Evolutionary conservation across 163 green algal species (phyloP), one percentile per base, ranked within the genome.

Genomic region (Smithsoniella earleae): DNA sequence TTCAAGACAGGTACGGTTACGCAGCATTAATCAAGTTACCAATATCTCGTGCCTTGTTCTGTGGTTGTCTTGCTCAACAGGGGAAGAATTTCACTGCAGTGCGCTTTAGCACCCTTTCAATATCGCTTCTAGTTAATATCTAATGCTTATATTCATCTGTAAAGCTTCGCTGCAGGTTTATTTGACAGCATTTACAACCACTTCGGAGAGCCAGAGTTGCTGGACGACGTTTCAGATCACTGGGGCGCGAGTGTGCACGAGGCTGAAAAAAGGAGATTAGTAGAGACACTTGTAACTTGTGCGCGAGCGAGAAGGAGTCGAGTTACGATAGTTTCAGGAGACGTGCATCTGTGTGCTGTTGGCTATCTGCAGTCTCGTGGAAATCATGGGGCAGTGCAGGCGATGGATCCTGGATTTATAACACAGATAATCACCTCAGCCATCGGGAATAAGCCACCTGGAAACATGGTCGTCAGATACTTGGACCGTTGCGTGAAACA

Each of bases 381-480:
- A 28, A 84, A 84, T 5, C n/a, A 4, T 74, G 72, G 76, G 2
- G 18, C 27, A 5, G 5, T 6, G 33, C 63, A 76, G 66, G 37
- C 69, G 2, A 73, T 81, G 16, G 84, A 89, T 74, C 80, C 83
- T 16, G 73, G 80, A 3, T 88, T 77, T 64, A 89, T 89, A 78
- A 20, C 46, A 8, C 86, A 92, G 77, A 81, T 93, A 27, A 81
- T 89, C 31, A 78, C 37, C 66, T 82, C 62, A 31, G 87, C 84
- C 20, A 91, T 93, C 45, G 77, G 83, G 54, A 93, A 93, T 64
- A 75, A 76, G 27, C 87, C 87, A 2, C 85, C 87, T 6, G 69
- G 65, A 3, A 79, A 90, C 4, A 49, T 86, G 22, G 74, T 54
- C 28, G 73, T 79, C 73, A 73, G 65, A 73, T 75, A 75, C 73